Evolutionary conservation across 2,329 filamentous ascomycete genomes (phyloP), one percentile per base, ranked within the genome.

Genomic region (Trematosphaeria pertusa): DNA sequence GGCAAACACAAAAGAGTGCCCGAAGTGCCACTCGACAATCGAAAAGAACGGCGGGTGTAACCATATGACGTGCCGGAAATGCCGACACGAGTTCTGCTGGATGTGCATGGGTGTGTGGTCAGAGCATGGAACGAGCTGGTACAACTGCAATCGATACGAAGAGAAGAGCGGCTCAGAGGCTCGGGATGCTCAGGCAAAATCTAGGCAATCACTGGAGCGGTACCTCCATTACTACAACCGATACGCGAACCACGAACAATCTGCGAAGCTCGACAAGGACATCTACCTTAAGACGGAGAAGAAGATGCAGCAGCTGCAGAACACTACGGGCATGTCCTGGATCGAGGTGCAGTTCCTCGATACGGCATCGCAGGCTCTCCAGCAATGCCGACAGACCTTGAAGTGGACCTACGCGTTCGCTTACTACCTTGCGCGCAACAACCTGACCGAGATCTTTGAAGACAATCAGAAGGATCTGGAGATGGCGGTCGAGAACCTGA

Each of bases 71-170:
- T 97, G 92, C 70, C 81, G 92, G 46, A 97, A 97, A 73, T 97
- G 92, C 77, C 91, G 91, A 65, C 87, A 97, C 67, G 92, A 97
- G 67, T 97, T 99, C 67, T 99, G 94, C 76, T 99, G 94, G 94
- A 97, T 99, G 89, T 99, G 94, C 67, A 99, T 99, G 94, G 94
- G 94, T 0, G 79, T 96, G 1, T 99, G 94, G 94, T 95, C 91
- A 1, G 94, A 99, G 73, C 94, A 99, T 70, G 94, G 94, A 54
- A 99, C 93, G 3, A 96, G 91, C 74, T 99, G 94, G 94, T 99
- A 99, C 79, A 99, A 96, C 73, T 99, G 94, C 81, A 99, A 96
- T 69, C 83, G 94, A 7, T 99, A 88, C 63, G 94, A 99, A 68
- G 94, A 97, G 76, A 97, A 94, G 80, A 96, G 90, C 56, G 94